phyloP scores from a whole-genome alignment of 225 moss, liverwort and hornwort species.

The Ulota crispa region DNA sequence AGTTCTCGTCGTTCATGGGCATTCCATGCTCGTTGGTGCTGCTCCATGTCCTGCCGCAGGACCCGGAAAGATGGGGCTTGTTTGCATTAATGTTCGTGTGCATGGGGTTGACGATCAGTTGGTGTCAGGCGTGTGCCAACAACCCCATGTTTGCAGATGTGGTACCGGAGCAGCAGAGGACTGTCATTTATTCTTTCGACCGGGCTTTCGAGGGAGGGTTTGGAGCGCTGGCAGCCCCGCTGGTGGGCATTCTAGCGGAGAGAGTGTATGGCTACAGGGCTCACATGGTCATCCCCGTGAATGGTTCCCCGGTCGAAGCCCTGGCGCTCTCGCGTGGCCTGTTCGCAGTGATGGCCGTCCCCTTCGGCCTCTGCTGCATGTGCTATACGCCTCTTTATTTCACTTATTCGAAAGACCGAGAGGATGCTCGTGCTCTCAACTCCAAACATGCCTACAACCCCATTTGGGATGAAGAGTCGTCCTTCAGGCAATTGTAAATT shows the following conservation, averaged over 20 bases:
- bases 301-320: constrained; percentile 75
- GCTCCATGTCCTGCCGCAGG: constrained; percentile 74
- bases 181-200: constrained; percentile 87
- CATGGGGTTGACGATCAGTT: constrained; percentile 85
- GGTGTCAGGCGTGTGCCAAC: constrained; percentile 95
- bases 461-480: constrained; percentile 49
- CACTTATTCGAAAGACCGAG: constrained; percentile 65
- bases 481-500: constrained; percentile 30
- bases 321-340: constrained; percentile 79
- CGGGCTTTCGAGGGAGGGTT: constrained; percentile 91
- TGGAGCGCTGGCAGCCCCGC: constrained; percentile 80
- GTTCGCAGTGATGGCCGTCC: constrained; percentile 84
- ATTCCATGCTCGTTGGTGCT: constrained; percentile 84
- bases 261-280: constrained; percentile 78
- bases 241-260: constrained; percentile 89
- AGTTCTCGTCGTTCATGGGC: constrained; percentile 92
- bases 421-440: constrained; percentile 57
- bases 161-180: constrained; percentile 83
- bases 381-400: constrained; percentile 92
- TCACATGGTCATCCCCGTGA: constrained; percentile 55
- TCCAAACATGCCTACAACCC: constrained; percentile 38
- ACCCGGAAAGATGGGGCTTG: constrained; percentile 55
- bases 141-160: constrained; percentile 97
- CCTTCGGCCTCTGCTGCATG: constrained; percentile 84
- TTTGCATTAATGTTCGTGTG: constrained; percentile 66